A percentile compares a stretch with the other conserved stretches of the same genome.
phyloP scores from a whole-genome alignment of 257 asterid species.

The Lycium barbarum region DNA sequence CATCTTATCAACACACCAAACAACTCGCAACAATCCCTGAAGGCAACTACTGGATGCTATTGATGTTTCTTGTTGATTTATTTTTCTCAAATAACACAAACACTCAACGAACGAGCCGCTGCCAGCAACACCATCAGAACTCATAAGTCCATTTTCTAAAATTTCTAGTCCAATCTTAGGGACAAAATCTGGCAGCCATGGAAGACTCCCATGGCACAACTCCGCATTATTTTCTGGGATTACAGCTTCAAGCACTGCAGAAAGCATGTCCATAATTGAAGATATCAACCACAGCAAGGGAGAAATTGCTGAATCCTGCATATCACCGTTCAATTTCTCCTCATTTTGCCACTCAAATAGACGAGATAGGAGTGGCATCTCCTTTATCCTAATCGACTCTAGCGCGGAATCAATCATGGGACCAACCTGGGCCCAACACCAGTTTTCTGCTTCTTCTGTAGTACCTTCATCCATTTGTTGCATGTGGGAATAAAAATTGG shows the following conservation, averaged over 20 bases:
- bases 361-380: constrained; percentile 48
- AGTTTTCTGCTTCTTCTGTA: constrained; percentile 53
- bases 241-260: constrained; percentile 73
- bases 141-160: constrained; percentile 57
- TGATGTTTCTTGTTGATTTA: constrained; percentile 55
- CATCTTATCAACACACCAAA: constrained; percentile 66
- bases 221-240: constrained; percentile 53
- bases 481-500: constrained; percentile 60
- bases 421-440: constrained; percentile 80
- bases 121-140: constrained; percentile 41
- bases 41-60: constrained; percentile 81
- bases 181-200: constrained; percentile 93
- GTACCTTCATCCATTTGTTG: constrained; percentile 39
- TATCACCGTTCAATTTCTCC: constrained; percentile 36
- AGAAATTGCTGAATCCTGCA: constrained; percentile 52
- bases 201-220: constrained; percentile 47
- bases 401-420: constrained; percentile 72
- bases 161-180: constrained; percentile 74
- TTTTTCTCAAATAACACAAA: constrained; percentile 61
- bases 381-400: constrained; percentile 65
- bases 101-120: constrained; percentile 56
- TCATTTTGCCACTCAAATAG: constrained; percentile 42
- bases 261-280: constrained; percentile 73
- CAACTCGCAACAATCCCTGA: constrained; percentile 73
- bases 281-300: constrained; percentile 75